These are phyloP conservation scores for Leccinum fibrillosum DNA, from an alignment of 768 basidiomycete species.

Conservation along the genomic window DNA sequence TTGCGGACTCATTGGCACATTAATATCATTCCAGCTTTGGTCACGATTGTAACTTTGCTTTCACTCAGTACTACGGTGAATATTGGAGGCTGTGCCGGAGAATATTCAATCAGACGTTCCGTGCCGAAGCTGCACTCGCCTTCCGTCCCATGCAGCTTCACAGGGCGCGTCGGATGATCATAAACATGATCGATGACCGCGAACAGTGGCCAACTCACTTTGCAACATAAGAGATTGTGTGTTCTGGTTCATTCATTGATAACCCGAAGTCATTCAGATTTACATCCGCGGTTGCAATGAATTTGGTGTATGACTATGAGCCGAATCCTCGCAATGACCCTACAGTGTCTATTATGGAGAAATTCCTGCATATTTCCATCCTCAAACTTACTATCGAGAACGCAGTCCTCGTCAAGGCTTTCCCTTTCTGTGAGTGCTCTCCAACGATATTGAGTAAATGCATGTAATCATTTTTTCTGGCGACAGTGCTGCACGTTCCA, in stretches of 20 bases:
- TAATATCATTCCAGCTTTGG: not conserved
- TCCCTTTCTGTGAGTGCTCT: not conserved
- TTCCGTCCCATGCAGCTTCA: conserved; percentile 19
- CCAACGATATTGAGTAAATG: not conserved
- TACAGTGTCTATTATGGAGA: not conserved
- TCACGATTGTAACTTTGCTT: not conserved
- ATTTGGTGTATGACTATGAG: conserved; percentile 2
- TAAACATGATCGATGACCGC: conserved; percentile 10
- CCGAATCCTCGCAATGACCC: not conserved
- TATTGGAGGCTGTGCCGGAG: conserved; percentile 10
- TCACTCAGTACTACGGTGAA: not conserved
- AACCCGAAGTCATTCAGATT: too few relatives aligned
- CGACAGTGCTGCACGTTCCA: conserved; percentile 7
- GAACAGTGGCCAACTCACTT: not conserved
- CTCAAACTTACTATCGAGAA: not conserved
- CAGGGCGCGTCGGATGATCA: conserved; percentile 9
- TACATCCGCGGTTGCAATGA: conserved; percentile 21
- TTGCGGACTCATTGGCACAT: not conserved
- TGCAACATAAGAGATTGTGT: not conserved
- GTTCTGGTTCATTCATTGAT: too few relatives aligned
- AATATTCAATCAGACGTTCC: conserved; percentile 20
- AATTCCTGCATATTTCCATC: not conserved
- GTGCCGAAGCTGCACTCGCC: not conserved
- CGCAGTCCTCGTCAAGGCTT: not conserved
- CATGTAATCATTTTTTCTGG: not conserved